Conservation (phyloP, 2,329 filamentous ascomycete species). For the Volutella citrinella region DNA sequence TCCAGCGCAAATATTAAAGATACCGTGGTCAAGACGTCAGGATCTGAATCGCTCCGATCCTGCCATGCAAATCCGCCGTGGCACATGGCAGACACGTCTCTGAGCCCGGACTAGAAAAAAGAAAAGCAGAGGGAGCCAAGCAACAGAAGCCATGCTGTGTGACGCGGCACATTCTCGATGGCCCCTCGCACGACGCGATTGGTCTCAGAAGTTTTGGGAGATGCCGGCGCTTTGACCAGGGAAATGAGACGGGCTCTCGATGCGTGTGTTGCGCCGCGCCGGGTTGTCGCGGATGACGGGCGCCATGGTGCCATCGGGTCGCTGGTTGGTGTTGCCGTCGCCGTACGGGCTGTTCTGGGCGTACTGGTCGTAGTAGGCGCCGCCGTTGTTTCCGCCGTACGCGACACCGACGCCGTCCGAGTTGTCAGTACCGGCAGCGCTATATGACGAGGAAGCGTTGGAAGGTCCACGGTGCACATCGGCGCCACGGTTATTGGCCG, state of each 20-base stretch:
- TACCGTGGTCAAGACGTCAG: no score
- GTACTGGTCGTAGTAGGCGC: conserved; percentile 59
- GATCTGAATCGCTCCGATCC: no score
- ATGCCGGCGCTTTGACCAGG: conserved; percentile 94
- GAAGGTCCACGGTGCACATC: conserved; percentile 87
- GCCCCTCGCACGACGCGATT: no score
- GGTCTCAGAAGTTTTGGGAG: conserved; percentile 95
- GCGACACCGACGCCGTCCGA: conserved; percentile 52
- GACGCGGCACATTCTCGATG: no score
- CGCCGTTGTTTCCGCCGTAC: conserved; percentile 46
- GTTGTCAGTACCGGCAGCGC: conserved; percentile 72
- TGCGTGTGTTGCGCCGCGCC: conserved; percentile 87
- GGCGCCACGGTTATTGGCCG: conserved; percentile 59
- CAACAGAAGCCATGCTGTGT: no score
- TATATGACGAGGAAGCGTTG: conserved; percentile 96
- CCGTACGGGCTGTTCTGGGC: conserved; percentile 55
- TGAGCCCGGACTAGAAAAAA: conserved; percentile 6
- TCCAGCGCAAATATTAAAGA: no score
- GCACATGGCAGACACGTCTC: conserved; percentile 3
- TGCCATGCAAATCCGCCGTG: conserved; percentile 3
- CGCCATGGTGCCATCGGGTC: conserved; percentile 50
- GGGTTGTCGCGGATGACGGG: conserved; percentile 92
- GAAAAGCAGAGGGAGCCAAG: conserved; percentile 16
- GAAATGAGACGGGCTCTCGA: conserved; percentile 85
- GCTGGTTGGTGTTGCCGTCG: conserved; percentile 38